phyloP scores from a whole-genome alignment of 768 basidiomycete species.

The Leccinum obscurum region DNA sequence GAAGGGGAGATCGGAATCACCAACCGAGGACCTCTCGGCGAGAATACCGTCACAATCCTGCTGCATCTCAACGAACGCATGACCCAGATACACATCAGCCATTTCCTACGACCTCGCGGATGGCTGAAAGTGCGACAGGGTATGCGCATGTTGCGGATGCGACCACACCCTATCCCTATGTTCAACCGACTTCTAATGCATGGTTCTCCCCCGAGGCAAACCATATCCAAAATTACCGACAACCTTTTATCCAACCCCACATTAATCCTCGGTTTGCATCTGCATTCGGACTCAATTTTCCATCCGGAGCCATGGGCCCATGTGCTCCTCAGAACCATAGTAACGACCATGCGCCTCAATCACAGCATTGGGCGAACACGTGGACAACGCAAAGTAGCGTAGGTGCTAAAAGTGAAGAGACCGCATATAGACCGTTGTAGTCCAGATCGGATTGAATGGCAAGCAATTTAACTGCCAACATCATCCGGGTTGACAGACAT shows the following conservation, averaged over 20 bases:
- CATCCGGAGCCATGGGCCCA: conserved; percentile 24
- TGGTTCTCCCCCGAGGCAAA: conserved; percentile 21
- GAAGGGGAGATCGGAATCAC: conserved; percentile 21
- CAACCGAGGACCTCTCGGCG: conserved; percentile 21
- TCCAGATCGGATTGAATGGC: conserved; percentile 17
- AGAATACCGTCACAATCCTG: conserved; percentile 11
- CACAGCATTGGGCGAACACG: conserved; percentile 37
- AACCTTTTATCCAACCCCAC: conserved; percentile 66
- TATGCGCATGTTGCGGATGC: conserved; percentile 41
- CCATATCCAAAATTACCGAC: conserved; percentile 18
- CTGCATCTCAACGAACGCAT: conserved; percentile 31
- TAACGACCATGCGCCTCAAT: conserved; percentile 11
- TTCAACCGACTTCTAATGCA: conserved; percentile 13
- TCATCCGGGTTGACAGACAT: conserved; percentile 4
- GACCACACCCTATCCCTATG: conserved; percentile 13
- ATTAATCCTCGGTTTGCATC: conserved; percentile 82
- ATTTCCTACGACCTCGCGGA: conserved; percentile 47
- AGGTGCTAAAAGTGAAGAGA: conserved; percentile 25
- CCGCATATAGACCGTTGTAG: conserved; percentile 32
- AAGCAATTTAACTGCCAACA: conserved; percentile 5
- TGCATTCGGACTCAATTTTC: conserved; percentile 52
- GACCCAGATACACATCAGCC: conserved; percentile 31
- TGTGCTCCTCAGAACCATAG: conserved; percentile 18
- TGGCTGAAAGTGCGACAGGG: conserved; percentile 43
- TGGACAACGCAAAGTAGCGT: conserved; percentile 38